These are phyloP conservation scores for Claviceps sp. DNA, from an alignment of 2,329 filamentous ascomycete species.

Conservation along the genomic window DNA sequence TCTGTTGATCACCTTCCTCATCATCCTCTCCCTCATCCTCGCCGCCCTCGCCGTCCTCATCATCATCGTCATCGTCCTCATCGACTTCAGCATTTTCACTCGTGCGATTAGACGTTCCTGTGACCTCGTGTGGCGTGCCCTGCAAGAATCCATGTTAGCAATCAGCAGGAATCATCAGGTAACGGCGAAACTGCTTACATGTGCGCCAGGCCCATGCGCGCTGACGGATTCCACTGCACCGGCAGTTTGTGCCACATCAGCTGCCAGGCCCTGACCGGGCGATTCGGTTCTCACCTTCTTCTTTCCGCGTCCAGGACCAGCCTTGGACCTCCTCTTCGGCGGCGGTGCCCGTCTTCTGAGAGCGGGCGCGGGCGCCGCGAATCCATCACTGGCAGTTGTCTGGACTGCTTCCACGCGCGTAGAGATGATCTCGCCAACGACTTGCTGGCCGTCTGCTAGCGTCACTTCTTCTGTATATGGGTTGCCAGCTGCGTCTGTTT, in stretches of 20 bases:
- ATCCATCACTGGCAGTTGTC: conserved; percentile 42
- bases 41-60: conserved; percentile 33
- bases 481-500: conserved; percentile 66
- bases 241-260: conserved; percentile 17
- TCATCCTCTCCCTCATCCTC: conserved; percentile 34
- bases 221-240: conserved; percentile 26
- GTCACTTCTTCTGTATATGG: conserved; percentile 75
- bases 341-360: conserved; percentile 54
- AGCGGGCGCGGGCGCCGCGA: conserved; percentile 26
- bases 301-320: conserved; percentile 58
- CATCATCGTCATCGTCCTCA: conserved; percentile 28
- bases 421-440: conserved; percentile 70
- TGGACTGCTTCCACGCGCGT: conserved; percentile 43
- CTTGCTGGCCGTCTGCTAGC: conserved; percentile 61
- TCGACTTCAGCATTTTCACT: conserved; percentile 41
- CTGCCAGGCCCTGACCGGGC: conserved; percentile 20
- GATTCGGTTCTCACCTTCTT: conserved; percentile 57
- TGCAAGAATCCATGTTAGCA: conserved; percentile 8
- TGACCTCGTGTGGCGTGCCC: conserved; percentile 30
- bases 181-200: conserved; percentile 17
- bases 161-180: neutral
- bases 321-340: conserved; percentile 69
- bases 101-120: conserved; percentile 31
- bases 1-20: conserved; percentile 33
- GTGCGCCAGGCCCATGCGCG: conserved; percentile 24